A percentile compares a stretch with the other conserved stretches of the same genome.
These are phyloP conservation scores for Cercospora berteroae DNA, from an alignment of 2,329 filamentous ascomycete species.

Conservation along the genomic window DNA sequence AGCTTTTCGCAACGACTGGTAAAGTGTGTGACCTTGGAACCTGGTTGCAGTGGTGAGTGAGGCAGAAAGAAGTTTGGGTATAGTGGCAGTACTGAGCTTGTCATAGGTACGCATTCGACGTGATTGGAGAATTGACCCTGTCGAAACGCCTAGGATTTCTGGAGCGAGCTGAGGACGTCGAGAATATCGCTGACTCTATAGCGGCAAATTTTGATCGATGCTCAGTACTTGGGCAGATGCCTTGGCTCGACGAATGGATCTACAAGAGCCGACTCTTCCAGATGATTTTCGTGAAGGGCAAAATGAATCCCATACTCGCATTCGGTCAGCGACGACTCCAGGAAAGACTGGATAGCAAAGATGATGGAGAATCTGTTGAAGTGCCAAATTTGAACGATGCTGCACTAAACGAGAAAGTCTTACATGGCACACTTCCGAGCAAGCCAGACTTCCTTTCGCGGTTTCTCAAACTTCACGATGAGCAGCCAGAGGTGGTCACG, in stretches of 20 bases:
- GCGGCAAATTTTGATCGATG: conserved; percentile 30
- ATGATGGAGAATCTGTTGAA: conserved; percentile 1
- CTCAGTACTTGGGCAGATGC: conserved; percentile 33
- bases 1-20: conserved; percentile 40
- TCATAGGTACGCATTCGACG: conserved; percentile 27
- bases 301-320: conserved; percentile 25
- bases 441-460: conserved; percentile 34
- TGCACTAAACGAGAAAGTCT: conserved; percentile 23
- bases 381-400: conserved; percentile 21
- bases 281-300: conserved; percentile 25
- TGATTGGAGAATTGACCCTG: conserved; percentile 31
- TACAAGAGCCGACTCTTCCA: conserved; percentile 30
- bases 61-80: too few species aligned
- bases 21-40: conserved; percentile 60
- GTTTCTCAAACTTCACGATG: conserved; percentile 30
- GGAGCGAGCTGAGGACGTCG: conserved; percentile 25
- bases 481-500: conserved; percentile 30
- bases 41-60: conserved; percentile 71
- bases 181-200: conserved; percentile 19
- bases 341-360: conserved; percentile 23
- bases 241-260: conserved; percentile 31
- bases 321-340: conserved; percentile 30
- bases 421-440: conserved; percentile 27
- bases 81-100: not conserved
- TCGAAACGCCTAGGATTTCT: conserved; percentile 27